Percentiles rank a stretch among this genome's conserved stretches.
Evolutionary conservation across 176 grass and related monocot species (phyloP).

Genomic region (Carex kokanica): DNA sequence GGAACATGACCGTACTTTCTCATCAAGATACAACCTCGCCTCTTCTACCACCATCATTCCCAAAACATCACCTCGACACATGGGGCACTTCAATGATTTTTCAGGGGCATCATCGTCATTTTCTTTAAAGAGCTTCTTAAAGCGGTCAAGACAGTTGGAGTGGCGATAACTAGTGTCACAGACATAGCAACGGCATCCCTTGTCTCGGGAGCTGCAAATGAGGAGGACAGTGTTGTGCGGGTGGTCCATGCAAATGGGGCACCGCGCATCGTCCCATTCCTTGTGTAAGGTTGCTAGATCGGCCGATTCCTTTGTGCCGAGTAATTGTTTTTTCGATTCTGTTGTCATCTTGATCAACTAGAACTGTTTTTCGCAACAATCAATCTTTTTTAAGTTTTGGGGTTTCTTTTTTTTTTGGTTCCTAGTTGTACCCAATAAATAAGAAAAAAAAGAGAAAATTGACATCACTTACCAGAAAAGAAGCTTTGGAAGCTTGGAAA

Average conservation of each 20-base stretch:
- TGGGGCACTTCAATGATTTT: conserved; percentile 67
- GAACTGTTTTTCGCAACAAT: conserved; percentile 14
- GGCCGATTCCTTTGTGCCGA: background rate
- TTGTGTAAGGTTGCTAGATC: conserved; percentile 47
- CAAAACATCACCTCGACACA: conserved; percentile 76
- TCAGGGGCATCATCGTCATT: conserved; percentile 45
- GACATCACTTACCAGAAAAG: conserved; percentile 19
- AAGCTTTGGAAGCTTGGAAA: conserved; percentile 18
- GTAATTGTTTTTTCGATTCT: conserved; percentile 25
- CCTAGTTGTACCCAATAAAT: background rate
- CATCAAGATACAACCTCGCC: conserved; percentile 69
- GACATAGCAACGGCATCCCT: conserved; percentile 89
- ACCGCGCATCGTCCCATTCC: conserved; percentile 93
- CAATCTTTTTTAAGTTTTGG: background rate
- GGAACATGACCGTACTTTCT: conserved; percentile 63
- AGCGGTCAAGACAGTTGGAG: conserved; percentile 95
- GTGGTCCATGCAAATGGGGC: conserved; percentile 99
- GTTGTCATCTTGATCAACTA: conserved; percentile 17
- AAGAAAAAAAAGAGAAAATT: background rate
- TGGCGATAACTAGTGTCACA: conserved; percentile 97
- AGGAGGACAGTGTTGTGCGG: conserved; percentile 96
- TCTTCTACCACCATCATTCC: conserved; percentile 75
- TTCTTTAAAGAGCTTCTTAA: conserved; percentile 77
- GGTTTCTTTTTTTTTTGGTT: background rate
- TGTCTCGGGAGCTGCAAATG: conserved; percentile 78